A percentile compares a stretch with the other conserved stretches of the same genome.
Conservation (phyloP, 2,329 filamentous ascomycete species). For the Hysterium pulicare region DNA sequence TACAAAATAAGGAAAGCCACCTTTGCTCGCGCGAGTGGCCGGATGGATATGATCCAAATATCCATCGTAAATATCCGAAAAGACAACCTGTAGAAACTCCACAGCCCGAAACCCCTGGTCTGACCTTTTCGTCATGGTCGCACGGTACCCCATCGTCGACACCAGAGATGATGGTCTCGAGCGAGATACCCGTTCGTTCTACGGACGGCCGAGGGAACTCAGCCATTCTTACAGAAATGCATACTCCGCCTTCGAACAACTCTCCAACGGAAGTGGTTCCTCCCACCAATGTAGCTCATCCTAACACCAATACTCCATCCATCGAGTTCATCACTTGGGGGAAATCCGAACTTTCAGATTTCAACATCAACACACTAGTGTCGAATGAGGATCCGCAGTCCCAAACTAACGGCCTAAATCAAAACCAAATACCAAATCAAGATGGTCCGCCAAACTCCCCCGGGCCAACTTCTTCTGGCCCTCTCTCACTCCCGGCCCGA, state of each 20-base stretch:
- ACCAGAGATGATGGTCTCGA: neutral
- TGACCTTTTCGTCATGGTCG: no score
- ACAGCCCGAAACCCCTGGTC: neutral
- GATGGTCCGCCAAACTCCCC: conserved; percentile 5
- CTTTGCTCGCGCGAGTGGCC: conserved; percentile 32
- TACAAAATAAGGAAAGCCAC: conserved; percentile 29
- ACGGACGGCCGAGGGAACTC: neutral
- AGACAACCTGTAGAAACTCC: neutral
- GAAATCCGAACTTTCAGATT: conserved; percentile 19
- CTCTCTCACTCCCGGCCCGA: conserved; percentile 22
- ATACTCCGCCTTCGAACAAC: neutral
- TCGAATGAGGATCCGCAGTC: conserved; percentile 20
- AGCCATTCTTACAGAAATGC: neutral
- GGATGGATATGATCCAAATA: conserved; percentile 28
- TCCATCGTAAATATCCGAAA: conserved; percentile 28
- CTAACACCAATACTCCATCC: conserved; percentile 7
- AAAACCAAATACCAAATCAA: conserved; percentile 15
- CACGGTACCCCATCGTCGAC: neutral
- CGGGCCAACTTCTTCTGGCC: conserved; percentile 9
- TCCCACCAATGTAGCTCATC: conserved; percentile 1
- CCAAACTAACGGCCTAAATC: conserved; percentile 12
- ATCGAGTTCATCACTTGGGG: conserved; percentile 21
- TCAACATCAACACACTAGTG: conserved; percentile 24
- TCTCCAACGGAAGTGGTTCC: no score
- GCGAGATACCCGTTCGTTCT: neutral